These are phyloP conservation scores for Lomentospora prolificans DNA, from an alignment of 2,329 filamentous ascomycete genomes.

Conservation along the genomic window DNA sequence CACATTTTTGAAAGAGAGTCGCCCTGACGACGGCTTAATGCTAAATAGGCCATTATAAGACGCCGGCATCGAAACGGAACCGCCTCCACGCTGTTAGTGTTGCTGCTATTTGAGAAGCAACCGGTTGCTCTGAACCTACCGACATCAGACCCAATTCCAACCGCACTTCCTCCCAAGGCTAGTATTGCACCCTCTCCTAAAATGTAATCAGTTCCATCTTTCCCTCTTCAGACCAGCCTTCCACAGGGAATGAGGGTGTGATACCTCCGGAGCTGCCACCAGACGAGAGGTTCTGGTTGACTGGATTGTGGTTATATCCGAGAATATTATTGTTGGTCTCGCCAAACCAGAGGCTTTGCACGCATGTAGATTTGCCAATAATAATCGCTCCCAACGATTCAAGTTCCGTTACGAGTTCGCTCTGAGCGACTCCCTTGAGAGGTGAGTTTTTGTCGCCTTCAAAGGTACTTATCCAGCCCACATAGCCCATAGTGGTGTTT, in stretches of 20 bases:
- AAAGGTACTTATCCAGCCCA: constrained; percentile 23
- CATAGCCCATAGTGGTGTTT: constrained; percentile 50
- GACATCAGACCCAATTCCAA: constrained; percentile 1
- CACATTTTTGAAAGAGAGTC: constrained; percentile 5
- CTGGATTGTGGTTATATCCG: constrained; percentile 5
- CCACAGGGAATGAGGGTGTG: background rate
- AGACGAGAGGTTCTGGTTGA: constrained; percentile 6
- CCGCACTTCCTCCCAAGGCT: constrained; percentile 1
- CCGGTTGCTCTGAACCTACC: background rate
- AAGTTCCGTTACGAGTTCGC: constrained; percentile 41
- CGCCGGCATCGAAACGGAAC: constrained; percentile 3
- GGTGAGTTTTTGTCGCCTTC: constrained; percentile 13
- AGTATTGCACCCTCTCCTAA: constrained; percentile 4
- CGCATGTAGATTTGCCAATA: constrained; percentile 38
- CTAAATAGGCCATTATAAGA: constrained; percentile 4
- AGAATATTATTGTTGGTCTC: constrained; percentile 7
- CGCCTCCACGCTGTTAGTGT: background rate
- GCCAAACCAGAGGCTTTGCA: constrained; percentile 7
- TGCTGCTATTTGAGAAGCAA: too few species aligned
- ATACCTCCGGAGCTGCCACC: constrained; percentile 6
- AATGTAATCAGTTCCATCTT: background rate
- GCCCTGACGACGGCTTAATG: constrained; percentile 3
- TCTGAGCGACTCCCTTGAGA: constrained; percentile 35
- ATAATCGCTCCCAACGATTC: constrained; percentile 39
- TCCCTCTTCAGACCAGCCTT: background rate